Conservation (phyloP, 805 yeast species). For the Wickerhamomyces xylosicus region DNA sequence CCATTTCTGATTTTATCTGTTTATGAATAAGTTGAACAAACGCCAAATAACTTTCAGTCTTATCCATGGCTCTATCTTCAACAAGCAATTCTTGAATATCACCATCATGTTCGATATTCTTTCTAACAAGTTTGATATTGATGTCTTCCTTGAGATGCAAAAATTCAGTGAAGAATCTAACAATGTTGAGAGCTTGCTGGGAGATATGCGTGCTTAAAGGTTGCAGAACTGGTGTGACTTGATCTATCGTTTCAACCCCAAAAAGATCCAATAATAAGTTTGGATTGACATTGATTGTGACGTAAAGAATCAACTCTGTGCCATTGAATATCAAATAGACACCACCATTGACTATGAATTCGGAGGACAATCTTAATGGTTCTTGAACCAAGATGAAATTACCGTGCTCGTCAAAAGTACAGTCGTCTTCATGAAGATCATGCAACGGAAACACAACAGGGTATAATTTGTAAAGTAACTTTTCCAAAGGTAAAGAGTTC, state of each 20-base stretch:
- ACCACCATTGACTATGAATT: slow-evolving; percentile 49
- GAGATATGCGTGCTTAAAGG: slow-evolving; percentile 60
- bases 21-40: slow-evolving; percentile 62
- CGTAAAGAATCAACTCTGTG: slow-evolving; percentile 44
- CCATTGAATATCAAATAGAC: slow-evolving; percentile 75
- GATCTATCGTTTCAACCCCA: slow-evolving; percentile 36
- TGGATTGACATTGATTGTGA: slow-evolving; percentile 61
- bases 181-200: slow-evolving; percentile 51
- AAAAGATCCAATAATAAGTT: slow-evolving; percentile 64
- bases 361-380: slow-evolving; percentile 29
- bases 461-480: slow-evolving; percentile 56
- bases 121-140: slow-evolving; percentile 52
- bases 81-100: slow-evolving; percentile 48
- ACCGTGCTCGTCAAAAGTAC: slow-evolving; percentile 31
- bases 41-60: slow-evolving; percentile 50
- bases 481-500: slow-evolving; percentile 42
- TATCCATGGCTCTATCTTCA: slow-evolving; percentile 59
- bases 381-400: slow-evolving; percentile 40
- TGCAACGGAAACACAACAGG: slow-evolving; percentile 77
- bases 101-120: slow-evolving; percentile 38
- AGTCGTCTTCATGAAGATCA: slow-evolving; percentile 47
- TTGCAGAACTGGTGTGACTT: slow-evolving; percentile 39
- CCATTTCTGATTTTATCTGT: slow-evolving; percentile 41
- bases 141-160: slow-evolving; percentile 26
- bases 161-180: slow-evolving; percentile 42